A percentile compares a stretch with the other conserved stretches of the same genome.
Conservation (phyloP, 768 basidiomycete genomes). For the Psilocybe tampanensis region DNA sequence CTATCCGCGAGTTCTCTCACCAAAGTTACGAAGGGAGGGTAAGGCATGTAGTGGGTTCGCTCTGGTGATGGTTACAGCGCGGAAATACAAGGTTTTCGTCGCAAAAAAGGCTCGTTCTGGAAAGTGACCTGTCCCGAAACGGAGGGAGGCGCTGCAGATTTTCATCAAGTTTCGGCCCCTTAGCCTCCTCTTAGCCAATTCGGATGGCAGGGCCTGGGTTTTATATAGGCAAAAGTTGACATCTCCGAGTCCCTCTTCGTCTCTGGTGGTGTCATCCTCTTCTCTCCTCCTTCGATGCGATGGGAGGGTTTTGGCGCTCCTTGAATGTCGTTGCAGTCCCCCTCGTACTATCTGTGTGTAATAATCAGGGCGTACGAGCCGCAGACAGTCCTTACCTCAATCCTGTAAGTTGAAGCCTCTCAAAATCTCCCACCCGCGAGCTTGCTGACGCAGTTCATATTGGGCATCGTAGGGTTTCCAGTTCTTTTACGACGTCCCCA, state of each 20-base stretch:
- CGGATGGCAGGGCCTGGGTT: background rate
- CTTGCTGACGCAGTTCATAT: background rate
- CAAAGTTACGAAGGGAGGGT: background rate
- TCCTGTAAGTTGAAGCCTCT: conserved; percentile 19
- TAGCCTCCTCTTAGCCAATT: conserved; percentile 1
- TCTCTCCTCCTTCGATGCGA: conserved; percentile 9
- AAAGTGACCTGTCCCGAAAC: background rate
- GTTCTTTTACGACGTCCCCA: conserved; percentile 34
- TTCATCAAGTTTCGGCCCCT: conserved; percentile 10
- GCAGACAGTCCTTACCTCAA: conserved; percentile 26
- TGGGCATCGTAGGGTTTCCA: conserved; percentile 32
- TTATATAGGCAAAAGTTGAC: conserved; percentile 1
- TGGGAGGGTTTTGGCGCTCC: conserved; percentile 12
- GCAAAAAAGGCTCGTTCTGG: background rate
- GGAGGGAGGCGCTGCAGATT: background rate
- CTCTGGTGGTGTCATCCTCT: conserved; percentile 8
- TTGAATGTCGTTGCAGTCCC: conserved; percentile 5
- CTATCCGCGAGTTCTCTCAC: background rate
- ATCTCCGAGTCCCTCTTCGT: conserved; percentile 2
- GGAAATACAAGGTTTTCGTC: background rate
- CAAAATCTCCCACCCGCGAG: background rate
- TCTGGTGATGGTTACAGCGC: no score
- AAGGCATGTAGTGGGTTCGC: background rate
- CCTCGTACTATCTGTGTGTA: conserved; percentile 11
- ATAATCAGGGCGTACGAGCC: conserved; percentile 20